Evolutionary conservation across 2,329 filamentous ascomycete species (phyloP).

Genomic region (Cucurbitaria berberidis): DNA sequence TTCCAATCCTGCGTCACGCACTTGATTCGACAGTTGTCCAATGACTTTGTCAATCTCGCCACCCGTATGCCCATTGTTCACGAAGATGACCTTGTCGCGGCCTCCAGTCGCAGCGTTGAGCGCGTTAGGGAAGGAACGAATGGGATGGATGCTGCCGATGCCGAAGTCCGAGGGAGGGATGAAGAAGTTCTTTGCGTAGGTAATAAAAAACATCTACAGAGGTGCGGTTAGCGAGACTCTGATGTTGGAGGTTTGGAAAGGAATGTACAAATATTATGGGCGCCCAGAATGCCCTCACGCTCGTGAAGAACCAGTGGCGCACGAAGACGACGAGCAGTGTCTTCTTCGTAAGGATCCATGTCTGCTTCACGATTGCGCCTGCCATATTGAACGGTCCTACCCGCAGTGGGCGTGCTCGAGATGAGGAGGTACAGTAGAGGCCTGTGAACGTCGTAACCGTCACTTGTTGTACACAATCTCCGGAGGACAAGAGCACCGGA

Average conservation of each 20-base stretch:
- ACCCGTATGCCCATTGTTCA: slow-evolving; percentile 72
- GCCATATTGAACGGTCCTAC: slow-evolving; percentile 27
- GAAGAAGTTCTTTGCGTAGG: slow-evolving; percentile 82
- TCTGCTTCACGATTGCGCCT: slow-evolving; percentile 55
- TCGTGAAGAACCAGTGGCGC: slow-evolving; percentile 61
- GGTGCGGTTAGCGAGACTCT: slow-evolving; percentile 13
- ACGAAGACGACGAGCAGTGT: slow-evolving; percentile 62
- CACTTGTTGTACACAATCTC: neutral
- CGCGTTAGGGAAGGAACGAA: slow-evolving; percentile 70
- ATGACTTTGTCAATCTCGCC: slow-evolving; percentile 78
- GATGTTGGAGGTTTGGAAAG: neutral
- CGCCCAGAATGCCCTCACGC: slow-evolving; percentile 61
- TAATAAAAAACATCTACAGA: slow-evolving; percentile 55
- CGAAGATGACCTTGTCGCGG: slow-evolving; percentile 74
- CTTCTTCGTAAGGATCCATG: slow-evolving; percentile 64
- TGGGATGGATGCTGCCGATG: slow-evolving; percentile 65
- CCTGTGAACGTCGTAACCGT: neutral
- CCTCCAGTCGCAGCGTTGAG: slow-evolving; percentile 64
- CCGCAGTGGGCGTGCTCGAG: slow-evolving; percentile 20
- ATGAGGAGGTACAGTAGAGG: neutral
- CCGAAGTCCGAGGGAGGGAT: slow-evolving; percentile 78
- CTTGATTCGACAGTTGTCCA: slow-evolving; percentile 63
- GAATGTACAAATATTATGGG: slow-evolving; percentile 59
- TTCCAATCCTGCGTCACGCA: slow-evolving; percentile 62
- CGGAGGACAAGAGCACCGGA: no score